Evolutionary conservation across 2,329 filamentous ascomycete species (phyloP).

Genomic region (Sclerotinia minor): DNA sequence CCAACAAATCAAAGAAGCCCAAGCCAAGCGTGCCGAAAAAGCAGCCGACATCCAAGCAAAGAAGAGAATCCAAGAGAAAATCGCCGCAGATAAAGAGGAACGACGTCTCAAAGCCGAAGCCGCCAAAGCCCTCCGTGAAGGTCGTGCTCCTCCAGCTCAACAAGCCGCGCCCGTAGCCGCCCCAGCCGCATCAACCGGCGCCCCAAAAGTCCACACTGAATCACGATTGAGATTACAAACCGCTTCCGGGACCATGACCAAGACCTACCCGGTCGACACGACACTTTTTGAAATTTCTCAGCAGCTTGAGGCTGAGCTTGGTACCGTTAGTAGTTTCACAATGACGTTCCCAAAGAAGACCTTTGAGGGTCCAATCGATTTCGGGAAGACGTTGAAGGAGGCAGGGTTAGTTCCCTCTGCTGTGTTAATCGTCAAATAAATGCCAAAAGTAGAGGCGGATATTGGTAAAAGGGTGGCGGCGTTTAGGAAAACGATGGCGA

Average conservation of each 20-base stretch:
- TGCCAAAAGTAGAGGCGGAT: too few species aligned
- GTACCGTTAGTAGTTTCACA: constrained; percentile 73
- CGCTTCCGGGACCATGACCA: constrained; percentile 72
- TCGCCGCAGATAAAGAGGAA: constrained; percentile 91
- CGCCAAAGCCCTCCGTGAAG: constrained; percentile 83
- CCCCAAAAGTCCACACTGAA: constrained; percentile 63
- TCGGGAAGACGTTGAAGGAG: constrained; percentile 90
- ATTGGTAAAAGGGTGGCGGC: not conserved
- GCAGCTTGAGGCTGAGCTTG: constrained; percentile 69
- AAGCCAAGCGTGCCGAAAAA: constrained; percentile 85
- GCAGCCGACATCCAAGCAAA: constrained; percentile 80
- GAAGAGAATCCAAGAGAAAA: constrained; percentile 86
- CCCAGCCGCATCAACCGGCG: constrained; percentile 46
- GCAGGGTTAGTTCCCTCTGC: constrained; percentile 87
- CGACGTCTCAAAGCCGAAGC: constrained; percentile 80
- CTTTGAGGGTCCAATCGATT: constrained; percentile 68
- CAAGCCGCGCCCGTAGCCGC: constrained; percentile 42
- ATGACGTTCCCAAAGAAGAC: constrained; percentile 86
- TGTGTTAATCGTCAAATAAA: constrained; percentile 72
- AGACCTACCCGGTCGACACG: constrained; percentile 84
- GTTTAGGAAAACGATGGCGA: not conserved
- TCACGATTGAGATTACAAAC: constrained; percentile 82
- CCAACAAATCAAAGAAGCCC: constrained; percentile 89
- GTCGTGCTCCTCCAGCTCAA: constrained; percentile 53
- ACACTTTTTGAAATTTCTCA: constrained; percentile 92